A percentile compares a stretch with the other conserved stretches of the same genome.
Conservation (phyloP, 1,284 basidiomycete species). For the Hemileia vastatrix region DNA sequence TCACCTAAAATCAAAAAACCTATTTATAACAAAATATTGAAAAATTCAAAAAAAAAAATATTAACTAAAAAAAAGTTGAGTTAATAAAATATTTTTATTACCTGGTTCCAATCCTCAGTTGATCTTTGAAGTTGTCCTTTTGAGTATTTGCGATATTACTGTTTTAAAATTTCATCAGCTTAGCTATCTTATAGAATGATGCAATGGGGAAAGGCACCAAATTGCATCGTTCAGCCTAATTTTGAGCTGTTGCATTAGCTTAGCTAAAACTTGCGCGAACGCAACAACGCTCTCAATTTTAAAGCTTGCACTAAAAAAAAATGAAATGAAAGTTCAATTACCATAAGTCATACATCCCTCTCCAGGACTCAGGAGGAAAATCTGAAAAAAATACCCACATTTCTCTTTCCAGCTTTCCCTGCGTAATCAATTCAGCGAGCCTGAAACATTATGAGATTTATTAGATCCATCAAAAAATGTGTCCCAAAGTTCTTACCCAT, state of each 20-base stretch:
- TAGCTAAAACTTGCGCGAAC: slow-evolving; percentile 12
- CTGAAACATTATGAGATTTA: not conserved
- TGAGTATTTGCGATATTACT: slow-evolving; percentile 19
- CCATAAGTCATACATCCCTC: not conserved
- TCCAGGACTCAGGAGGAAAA: not conserved
- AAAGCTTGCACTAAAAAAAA: slow-evolving; percentile 1
- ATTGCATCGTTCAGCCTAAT: slow-evolving; percentile 11
- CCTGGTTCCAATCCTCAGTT: slow-evolving; percentile 12
- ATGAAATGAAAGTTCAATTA: not conserved
- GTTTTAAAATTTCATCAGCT: no score
- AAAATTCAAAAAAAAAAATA: not conserved
- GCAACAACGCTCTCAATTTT: slow-evolving; percentile 11
- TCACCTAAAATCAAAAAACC: slow-evolving; percentile 20
- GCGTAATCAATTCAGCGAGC: slow-evolving; percentile 16
- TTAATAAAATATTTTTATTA: not conserved
- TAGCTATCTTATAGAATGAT: no score
- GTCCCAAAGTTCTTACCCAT: slow-evolving; percentile 2
- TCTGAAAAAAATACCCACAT: not conserved
- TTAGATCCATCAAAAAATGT: not conserved
- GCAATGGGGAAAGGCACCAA: no score
- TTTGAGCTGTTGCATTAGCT: slow-evolving; percentile 8
- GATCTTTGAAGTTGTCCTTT: slow-evolving; percentile 15
- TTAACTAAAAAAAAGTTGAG: not conserved
- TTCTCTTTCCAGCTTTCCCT: slow-evolving; percentile 11
- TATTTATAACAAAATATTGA: not conserved